These are phyloP conservation scores for Tetracladium maxilliforme DNA, from an alignment of 2,329 filamentous ascomycete genomes.

Conservation along the genomic window DNA sequence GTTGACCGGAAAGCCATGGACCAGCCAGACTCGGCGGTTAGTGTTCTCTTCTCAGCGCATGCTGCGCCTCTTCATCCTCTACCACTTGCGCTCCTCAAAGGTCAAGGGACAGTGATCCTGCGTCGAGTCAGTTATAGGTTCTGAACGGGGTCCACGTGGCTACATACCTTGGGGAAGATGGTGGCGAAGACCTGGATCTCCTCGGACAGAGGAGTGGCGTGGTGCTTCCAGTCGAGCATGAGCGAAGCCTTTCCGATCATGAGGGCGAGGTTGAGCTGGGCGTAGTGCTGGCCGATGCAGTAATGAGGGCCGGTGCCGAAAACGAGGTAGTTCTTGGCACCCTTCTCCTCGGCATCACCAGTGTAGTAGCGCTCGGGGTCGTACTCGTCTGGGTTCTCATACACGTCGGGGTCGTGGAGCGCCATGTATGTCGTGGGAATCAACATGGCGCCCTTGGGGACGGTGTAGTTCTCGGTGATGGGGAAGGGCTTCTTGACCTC, in stretches of 20 bases:
- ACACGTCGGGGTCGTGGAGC: conserved; percentile 84
- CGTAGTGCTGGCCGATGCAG: conserved; percentile 88
- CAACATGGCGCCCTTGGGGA: conserved; percentile 90
- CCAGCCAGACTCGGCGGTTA: too few species aligned
- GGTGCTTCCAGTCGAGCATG: conserved; percentile 79
- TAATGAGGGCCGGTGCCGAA: conserved; percentile 95
- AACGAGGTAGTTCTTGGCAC: conserved; percentile 88
- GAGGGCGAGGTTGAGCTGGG: conserved; percentile 73
- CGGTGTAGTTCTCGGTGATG: conserved; percentile 75
- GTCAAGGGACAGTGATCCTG: conserved; percentile 75
- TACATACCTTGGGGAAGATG: conserved; percentile 83
- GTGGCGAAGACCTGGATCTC: conserved; percentile 98
- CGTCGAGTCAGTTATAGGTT: conserved; percentile 7
- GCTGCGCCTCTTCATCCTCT: too few species aligned
- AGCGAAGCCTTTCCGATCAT: conserved; percentile 85
- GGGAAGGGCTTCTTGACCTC: conserved; percentile 90
- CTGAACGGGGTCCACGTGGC: conserved; percentile 1
- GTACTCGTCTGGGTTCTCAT: conserved; percentile 76
- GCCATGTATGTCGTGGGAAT: conserved; percentile 84
- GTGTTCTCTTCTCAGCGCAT: too few species aligned
- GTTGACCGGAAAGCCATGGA: too few species aligned
- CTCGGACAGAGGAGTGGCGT: conserved; percentile 70
- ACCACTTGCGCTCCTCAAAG: conserved; percentile 40
- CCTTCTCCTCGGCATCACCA: conserved; percentile 72
- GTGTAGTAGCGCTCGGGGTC: conserved; percentile 85